Evolutionary conservation across 805 yeast genomes (phyloP).

Genomic region (Pichia occidentalis): DNA sequence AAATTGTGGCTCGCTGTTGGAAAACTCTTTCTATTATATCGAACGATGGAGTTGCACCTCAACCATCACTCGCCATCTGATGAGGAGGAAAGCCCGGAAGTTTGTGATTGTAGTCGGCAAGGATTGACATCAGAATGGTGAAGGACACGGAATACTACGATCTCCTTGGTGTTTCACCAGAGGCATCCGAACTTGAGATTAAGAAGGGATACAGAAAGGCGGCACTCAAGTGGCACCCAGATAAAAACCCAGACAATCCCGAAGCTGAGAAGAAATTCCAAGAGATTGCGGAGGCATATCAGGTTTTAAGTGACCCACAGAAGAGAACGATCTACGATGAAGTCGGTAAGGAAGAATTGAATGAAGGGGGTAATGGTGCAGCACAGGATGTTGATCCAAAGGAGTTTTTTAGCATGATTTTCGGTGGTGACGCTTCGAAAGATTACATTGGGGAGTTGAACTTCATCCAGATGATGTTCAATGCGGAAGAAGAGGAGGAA

Average conservation of each 20-base stretch:
- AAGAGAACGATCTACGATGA: slow-evolving; percentile 66
- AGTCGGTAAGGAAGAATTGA: slow-evolving; percentile 58
- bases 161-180: slow-evolving; percentile 46
- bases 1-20: slow-evolving; percentile 2
- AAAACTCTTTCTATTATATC: too few species aligned
- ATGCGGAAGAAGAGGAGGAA: slow-evolving; percentile 25
- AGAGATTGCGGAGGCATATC: slow-evolving; percentile 63
- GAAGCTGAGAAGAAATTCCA: slow-evolving; percentile 68
- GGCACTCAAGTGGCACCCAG: slow-evolving; percentile 75
- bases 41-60: too few species aligned
- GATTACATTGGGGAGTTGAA: slow-evolving; percentile 86
- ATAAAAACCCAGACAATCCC: slow-evolving; percentile 72
- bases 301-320: slow-evolving; percentile 60
- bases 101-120: neutral
- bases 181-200: slow-evolving; percentile 60
- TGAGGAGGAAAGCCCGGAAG: neutral
- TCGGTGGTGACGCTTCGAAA: slow-evolving; percentile 87
- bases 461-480: slow-evolving; percentile 65
- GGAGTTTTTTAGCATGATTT: slow-evolving; percentile 62
- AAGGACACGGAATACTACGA: slow-evolving; percentile 73
- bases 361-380: slow-evolving; percentile 44
- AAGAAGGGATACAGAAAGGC: slow-evolving; percentile 75
- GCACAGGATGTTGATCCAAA: slow-evolving; percentile 61
- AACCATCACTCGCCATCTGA: too few species aligned
- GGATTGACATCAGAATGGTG: slow-evolving; percentile 62